A percentile compares a stretch with the other conserved stretches of the same genome.
Evolutionary conservation across 345 rosid genomes (phyloP).

Genomic region (Camelina hispida): DNA sequence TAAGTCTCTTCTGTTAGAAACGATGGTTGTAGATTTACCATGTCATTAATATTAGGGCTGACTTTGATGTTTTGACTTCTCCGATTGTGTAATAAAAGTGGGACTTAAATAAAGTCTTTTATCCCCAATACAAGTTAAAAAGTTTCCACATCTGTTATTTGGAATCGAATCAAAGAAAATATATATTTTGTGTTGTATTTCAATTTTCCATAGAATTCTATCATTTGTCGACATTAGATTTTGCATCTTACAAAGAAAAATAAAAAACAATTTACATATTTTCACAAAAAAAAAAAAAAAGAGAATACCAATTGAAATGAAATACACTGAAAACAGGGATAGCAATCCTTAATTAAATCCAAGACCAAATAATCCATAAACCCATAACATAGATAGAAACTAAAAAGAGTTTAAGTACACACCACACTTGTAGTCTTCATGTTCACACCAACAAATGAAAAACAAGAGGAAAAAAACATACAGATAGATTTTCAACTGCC

Average conservation of each 20-base stretch:
- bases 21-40: slow-evolving; percentile 20
- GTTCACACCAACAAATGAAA: slow-evolving; percentile 34
- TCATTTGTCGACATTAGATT: not conserved
- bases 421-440: slow-evolving; percentile 37
- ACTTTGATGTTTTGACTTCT: slow-evolving; percentile 37
- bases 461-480: slow-evolving; percentile 22
- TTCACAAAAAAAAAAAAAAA: no score
- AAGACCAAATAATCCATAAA: slow-evolving; percentile 30
- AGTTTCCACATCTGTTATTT: not conserved
- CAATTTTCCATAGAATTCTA: not conserved
- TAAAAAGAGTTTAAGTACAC: slow-evolving; percentile 18
- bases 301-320: not conserved
- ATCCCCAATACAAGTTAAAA: slow-evolving; percentile 13
- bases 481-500: slow-evolving; percentile 32
- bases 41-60: slow-evolving; percentile 32
- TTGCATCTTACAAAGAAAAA: not conserved
- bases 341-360: slow-evolving; percentile 6
- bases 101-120: slow-evolving; percentile 10
- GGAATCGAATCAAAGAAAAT: slow-evolving; percentile 8
- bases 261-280: no score
- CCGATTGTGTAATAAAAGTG: slow-evolving; percentile 12
- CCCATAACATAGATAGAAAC: slow-evolving; percentile 29
- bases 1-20: slow-evolving; percentile 26
- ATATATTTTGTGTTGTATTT: not conserved
- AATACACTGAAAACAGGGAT: not conserved